Percentiles rank a stretch among this genome's conserved stretches.
These are phyloP conservation scores for Coniochaeta ligniaria DNA, from an alignment of 2,329 filamentous ascomycete genomes.

Conservation along the genomic window DNA sequence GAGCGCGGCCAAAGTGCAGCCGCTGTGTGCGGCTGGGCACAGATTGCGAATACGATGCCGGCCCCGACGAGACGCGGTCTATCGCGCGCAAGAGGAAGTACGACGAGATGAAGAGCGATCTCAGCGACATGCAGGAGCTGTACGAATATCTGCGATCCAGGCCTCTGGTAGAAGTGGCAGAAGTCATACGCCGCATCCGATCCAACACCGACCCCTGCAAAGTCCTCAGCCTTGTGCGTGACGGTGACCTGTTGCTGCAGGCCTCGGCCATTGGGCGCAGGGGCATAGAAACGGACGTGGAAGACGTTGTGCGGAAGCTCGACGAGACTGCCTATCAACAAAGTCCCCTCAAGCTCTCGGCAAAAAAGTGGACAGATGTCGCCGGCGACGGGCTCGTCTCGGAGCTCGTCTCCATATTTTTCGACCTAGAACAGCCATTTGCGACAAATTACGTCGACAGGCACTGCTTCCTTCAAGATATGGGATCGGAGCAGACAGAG, in stretches of 20 bases:
- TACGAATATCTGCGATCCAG: background rate
- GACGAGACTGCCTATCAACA: background rate
- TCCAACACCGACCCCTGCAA: background rate
- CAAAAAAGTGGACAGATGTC: background rate
- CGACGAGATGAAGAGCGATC: constrained; percentile 1
- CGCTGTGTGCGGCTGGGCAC: background rate
- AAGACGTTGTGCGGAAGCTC: background rate
- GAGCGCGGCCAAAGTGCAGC: constrained; percentile 1
- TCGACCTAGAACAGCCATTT: constrained; percentile 2
- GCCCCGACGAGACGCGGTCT: constrained; percentile 1
- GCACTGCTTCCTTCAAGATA: background rate
- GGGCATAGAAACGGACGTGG: background rate
- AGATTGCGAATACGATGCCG: constrained; percentile 1
- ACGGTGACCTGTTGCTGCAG: constrained; percentile 1
- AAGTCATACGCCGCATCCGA: background rate
- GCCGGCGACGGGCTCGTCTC: background rate
- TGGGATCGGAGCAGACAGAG: background rate
- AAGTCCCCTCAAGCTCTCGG: background rate
- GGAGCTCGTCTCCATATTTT: constrained; percentile 2
- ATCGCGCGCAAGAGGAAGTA: constrained; percentile 3
- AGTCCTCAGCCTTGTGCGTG: background rate
- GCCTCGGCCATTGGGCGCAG: background rate
- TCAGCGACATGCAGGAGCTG: background rate
- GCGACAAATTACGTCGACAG: background rate
- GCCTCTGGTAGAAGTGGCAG: background rate